A percentile compares a stretch with the other conserved stretches of the same genome.
phyloP scores from a whole-genome alignment of 345 rosid genomes.

The Limnanthes douglasii region DNA sequence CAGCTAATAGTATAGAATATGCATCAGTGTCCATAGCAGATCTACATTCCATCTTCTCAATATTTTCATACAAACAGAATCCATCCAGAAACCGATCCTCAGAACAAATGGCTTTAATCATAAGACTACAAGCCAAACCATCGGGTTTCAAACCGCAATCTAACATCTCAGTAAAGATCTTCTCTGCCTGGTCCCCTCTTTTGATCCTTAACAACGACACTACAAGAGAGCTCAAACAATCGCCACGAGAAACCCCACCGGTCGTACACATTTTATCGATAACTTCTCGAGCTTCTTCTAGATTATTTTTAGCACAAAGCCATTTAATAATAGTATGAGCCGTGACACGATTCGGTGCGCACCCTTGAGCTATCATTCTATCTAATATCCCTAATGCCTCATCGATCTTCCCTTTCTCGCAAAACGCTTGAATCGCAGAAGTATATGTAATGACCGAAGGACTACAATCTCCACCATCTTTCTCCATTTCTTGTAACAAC shows the following conservation, averaged over 20 bases:
- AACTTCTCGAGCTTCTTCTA: constrained; percentile 39
- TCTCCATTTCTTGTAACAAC: constrained; percentile 61
- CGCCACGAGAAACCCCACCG: constrained; percentile 41
- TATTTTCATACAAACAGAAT: constrained; percentile 30
- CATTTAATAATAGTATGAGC: constrained; percentile 46
- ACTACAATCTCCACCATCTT: constrained; percentile 30
- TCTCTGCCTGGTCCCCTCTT: constrained; percentile 43
- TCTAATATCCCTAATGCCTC: constrained; percentile 59
- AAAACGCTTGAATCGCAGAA: constrained; percentile 42
- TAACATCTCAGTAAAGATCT: constrained; percentile 33
- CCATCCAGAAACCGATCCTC: constrained; percentile 38
- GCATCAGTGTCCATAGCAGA: constrained; percentile 50
- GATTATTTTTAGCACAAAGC: constrained; percentile 28
- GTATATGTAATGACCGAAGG: constrained; percentile 66
- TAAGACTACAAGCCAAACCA: constrained; percentile 46
- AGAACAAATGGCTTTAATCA: constrained; percentile 46
- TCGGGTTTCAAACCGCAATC: constrained; percentile 41
- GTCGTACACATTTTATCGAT: constrained; percentile 34
- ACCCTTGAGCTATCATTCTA: constrained; percentile 48
- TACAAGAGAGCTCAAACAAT: constrained; percentile 51
- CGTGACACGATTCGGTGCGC: constrained; percentile 60
- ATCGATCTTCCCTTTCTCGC: constrained; percentile 26
- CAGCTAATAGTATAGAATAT: constrained; percentile 31
- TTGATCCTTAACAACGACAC: constrained; percentile 30
- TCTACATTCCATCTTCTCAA: constrained; percentile 27